Conservation (phyloP, 176 grass and related monocot genomes). For the Urochloa ruziziensis region DNA sequence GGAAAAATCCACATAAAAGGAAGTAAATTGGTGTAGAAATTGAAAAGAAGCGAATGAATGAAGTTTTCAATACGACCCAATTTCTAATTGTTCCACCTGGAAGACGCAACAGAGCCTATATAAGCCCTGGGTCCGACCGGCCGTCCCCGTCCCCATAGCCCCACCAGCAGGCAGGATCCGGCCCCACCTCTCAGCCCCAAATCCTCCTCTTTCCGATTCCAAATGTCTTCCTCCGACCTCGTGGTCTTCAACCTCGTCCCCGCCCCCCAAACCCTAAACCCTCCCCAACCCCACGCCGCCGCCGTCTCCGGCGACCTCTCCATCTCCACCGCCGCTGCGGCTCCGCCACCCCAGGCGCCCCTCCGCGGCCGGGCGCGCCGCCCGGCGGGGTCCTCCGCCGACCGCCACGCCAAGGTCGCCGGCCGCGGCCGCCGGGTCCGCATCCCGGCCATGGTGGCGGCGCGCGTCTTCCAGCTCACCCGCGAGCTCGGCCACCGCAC, state of each 20-base stretch:
- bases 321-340: neutral
- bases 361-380: neutral
- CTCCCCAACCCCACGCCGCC: neutral
- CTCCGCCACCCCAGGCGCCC: neutral
- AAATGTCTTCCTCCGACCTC: conserved; percentile 56
- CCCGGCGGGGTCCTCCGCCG: conserved; percentile 13
- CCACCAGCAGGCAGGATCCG: conserved; percentile 27
- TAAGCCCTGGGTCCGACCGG: neutral
- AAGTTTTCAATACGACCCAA: neutral
- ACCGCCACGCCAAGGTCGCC: conserved; percentile 68
- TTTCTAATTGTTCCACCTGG: neutral
- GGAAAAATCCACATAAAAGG: no score
- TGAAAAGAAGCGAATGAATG: no score
- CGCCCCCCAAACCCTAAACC: conserved; percentile 45
- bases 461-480: conserved; percentile 84
- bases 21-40: no score
- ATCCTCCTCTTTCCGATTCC: neutral
- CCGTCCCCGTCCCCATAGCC: conserved; percentile 4
- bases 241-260: conserved; percentile 54
- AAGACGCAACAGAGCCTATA: no score
- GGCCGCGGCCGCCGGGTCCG: conserved; percentile 78
- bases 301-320: conserved; percentile 10
- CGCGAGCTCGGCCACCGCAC: conserved; percentile 74
- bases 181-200: conserved; percentile 34
- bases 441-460: conserved; percentile 70